Conservation (phyloP, 2,329 filamentous ascomycete species). For the Davidsoniella eucalypti region DNA sequence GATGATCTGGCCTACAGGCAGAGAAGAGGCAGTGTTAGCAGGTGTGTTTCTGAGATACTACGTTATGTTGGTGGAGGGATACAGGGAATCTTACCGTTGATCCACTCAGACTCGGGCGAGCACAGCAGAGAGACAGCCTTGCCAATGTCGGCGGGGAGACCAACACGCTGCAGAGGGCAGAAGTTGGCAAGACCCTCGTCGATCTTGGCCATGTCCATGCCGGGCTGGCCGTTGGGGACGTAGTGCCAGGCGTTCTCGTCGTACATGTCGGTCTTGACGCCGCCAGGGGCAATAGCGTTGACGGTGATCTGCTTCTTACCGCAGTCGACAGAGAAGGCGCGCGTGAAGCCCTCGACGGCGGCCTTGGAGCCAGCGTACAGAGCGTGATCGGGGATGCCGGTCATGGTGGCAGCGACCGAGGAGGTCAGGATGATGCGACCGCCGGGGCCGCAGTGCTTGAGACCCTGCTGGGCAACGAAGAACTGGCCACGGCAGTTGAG, state of each 20-base stretch:
- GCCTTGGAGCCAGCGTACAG: slow-evolving; percentile 59
- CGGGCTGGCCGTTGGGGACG: slow-evolving; percentile 37
- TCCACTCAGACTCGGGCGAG: slow-evolving; percentile 44
- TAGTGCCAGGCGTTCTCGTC: slow-evolving; percentile 52
- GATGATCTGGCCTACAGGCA: slow-evolving; percentile 22
- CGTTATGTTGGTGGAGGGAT: neutral
- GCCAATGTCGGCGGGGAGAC: slow-evolving; percentile 40
- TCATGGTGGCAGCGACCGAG: slow-evolving; percentile 49
- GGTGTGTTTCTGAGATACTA: neutral
- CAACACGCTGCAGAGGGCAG: slow-evolving; percentile 43
- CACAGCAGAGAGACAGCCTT: slow-evolving; percentile 39
- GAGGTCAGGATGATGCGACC: slow-evolving; percentile 59
- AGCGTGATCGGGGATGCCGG: slow-evolving; percentile 49
- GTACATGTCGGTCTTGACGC: slow-evolving; percentile 67
- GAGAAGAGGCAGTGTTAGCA: neutral
- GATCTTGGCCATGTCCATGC: slow-evolving; percentile 35
- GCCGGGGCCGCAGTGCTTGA: slow-evolving; percentile 51
- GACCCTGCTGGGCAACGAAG: slow-evolving; percentile 61
- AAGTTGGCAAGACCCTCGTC: slow-evolving; percentile 37
- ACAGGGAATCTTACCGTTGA: slow-evolving; percentile 35
- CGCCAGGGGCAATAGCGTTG: slow-evolving; percentile 56
- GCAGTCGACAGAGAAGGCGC: slow-evolving; percentile 55
- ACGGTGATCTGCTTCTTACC: slow-evolving; percentile 51
- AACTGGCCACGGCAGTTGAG: slow-evolving; percentile 58
- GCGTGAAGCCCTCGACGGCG: slow-evolving; percentile 56